Evolutionary conservation across 768 basidiomycete species (phyloP), one percentile per base, ranked within the genome.

Genomic region (Tylopilus plumbeoviolaceoides): DNA sequence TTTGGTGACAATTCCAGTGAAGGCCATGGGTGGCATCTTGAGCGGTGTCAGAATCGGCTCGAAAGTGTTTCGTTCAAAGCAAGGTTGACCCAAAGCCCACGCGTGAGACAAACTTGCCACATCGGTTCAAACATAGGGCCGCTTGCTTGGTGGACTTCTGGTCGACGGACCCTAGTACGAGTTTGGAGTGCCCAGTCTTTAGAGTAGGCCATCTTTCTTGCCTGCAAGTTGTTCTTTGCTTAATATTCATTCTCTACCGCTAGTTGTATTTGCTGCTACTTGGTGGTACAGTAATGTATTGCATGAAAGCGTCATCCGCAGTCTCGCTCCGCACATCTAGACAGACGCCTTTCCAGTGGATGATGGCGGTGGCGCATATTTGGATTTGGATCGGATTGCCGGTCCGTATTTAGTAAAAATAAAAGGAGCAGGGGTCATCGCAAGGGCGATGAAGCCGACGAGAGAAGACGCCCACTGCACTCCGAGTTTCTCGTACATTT

Each of bases 1-100:
- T 68, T 89, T 91, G 30, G 88, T 86, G 18, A 92, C 91, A 36
- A 83, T 61, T 17, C 90, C 90, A 21, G 76, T 76, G 58, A 92
- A 79, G 15, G 83, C 71, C 82, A 91, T 84, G 25, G 90, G 89
- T 33, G 88, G 85, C 89, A 91, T 91, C 8, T 57, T 67, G 62
- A 39, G 39, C 15, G 25, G 43, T 44, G 38, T 6, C 3, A 5
- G 7, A 30, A 10, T 30, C 10, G 28, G 28, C 28, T 30, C 10
- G 10, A 30, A 30, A 7, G 28, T 30, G 28, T 23, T 5, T 23
- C 3, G 23, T 23, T 23, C 23, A 23, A 23, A 23, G 23, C 23
- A 23, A 23, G 23, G 23, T 23, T 5, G 23, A 5, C 23, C 23
- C 23, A 23, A 23, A 23, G 23, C 23, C 23, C 23, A 30, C 10